These are phyloP conservation scores for Myrmaecium sp. DNA, from an alignment of 2,329 filamentous ascomycete genomes.

Conservation along the genomic window DNA sequence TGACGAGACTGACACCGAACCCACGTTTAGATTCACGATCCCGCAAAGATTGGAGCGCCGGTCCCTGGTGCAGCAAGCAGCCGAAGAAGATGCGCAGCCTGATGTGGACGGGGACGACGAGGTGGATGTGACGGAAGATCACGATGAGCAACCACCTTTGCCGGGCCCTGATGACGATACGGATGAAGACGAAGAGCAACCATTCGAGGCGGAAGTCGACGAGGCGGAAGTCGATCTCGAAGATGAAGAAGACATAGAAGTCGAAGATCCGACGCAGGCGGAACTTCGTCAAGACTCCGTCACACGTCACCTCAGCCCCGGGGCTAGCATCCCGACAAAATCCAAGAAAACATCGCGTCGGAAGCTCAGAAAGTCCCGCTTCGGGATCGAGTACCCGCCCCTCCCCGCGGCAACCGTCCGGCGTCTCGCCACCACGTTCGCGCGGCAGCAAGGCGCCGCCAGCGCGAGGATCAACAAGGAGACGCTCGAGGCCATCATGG, in stretches of 20 bases:
- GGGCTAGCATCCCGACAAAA: constrained; percentile 5
- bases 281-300: constrained; percentile 2
- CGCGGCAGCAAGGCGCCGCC: constrained; percentile 45
- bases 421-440: constrained; percentile 50
- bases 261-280: constrained; percentile 2
- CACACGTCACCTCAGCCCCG: constrained; percentile 1
- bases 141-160: constrained; percentile 10
- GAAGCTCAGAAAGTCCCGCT: constrained; percentile 44
- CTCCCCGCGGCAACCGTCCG: constrained; percentile 61
- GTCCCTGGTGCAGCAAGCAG: constrained; percentile 4
- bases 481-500: constrained; percentile 55
- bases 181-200: constrained; percentile 9
- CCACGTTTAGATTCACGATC: constrained; percentile 22
- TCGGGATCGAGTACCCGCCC: constrained; percentile 61
- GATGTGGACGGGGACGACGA: constrained; percentile 6
- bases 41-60: constrained; percentile 14
- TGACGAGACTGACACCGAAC: constrained; percentile 13
- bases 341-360: constrained; percentile 18
- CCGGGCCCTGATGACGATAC: constrained; percentile 5
- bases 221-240: constrained; percentile 3
- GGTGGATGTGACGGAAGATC: constrained; percentile 12
- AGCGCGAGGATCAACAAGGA: constrained; percentile 58
- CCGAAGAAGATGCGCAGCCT: constrained; percentile 1
- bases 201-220: constrained; percentile 3
- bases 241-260: constrained; percentile 1